These are phyloP conservation scores for Emericellopsis atlantica DNA, from an alignment of 2,329 filamentous ascomycete species.

Conservation along the genomic window DNA sequence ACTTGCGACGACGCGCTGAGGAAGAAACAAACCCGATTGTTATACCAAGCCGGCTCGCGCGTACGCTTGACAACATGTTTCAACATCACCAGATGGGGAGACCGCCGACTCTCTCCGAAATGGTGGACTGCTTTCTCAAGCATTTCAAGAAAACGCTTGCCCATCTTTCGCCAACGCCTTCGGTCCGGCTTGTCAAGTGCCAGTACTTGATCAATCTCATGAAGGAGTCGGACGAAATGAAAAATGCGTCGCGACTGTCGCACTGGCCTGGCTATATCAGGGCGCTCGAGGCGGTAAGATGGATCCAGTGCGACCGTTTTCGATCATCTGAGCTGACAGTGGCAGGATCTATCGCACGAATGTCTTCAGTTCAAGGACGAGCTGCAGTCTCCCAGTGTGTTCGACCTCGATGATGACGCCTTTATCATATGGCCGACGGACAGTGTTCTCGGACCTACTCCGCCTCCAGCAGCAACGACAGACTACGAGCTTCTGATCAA, in stretches of 20 bases:
- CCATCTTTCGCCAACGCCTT: neutral
- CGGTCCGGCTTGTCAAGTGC: neutral
- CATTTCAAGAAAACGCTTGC: neutral
- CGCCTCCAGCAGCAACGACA: too few species aligned
- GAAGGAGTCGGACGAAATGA: neutral
- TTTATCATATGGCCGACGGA: neutral
- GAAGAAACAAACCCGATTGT: neutral
- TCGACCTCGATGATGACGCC: neutral
- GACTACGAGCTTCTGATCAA: too few species aligned
- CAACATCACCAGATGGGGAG: neutral
- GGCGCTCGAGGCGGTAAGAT: neutral
- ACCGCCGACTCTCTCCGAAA: neutral
- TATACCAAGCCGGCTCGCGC: neutral
- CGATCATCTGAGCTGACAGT: neutral
- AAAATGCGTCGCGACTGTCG: neutral
- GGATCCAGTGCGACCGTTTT: neutral
- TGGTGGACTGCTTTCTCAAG: neutral
- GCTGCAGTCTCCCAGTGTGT: neutral
- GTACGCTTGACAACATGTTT: neutral
- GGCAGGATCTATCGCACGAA: neutral
- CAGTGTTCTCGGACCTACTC: neutral
- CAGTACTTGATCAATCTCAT: neutral
- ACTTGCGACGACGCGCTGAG: neutral
- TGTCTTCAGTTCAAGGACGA: neutral
- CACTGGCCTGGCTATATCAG: neutral